Percentiles rank a stretch among this genome's conserved stretches.
These are phyloP conservation scores for Geum urbanum DNA, from an alignment of 306 rosid genomes.

Conservation along the genomic window DNA sequence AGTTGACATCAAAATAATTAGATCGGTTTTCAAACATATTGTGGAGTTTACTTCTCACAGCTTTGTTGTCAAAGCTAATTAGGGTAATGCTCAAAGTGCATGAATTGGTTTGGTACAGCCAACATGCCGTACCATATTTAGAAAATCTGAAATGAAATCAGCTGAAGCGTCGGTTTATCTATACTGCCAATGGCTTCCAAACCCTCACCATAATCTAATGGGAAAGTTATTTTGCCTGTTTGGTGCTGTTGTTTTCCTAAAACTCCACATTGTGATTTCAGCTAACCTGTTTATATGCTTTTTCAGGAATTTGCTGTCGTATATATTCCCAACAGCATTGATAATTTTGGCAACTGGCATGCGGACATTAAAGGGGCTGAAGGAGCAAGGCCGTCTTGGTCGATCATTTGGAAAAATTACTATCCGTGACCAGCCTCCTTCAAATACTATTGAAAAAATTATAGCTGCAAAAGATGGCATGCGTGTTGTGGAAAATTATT, in stretches of 20 bases:
- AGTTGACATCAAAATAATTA: neutral
- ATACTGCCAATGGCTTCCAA: neutral
- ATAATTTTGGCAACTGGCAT: conserved; percentile 63
- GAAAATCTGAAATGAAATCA: neutral
- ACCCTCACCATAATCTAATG: neutral
- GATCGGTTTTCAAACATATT: neutral
- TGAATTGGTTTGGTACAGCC: neutral
- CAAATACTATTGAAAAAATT: conserved; percentile 89
- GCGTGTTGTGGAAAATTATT: conserved; percentile 67
- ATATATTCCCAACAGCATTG: conserved; percentile 61
- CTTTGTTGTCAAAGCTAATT: neutral
- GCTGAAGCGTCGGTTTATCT: neutral
- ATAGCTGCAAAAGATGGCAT: conserved; percentile 92
- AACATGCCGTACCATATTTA: neutral
- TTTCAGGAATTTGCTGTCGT: conserved; percentile 78
- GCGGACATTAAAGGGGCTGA: conserved; percentile 80
- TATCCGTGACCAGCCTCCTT: conserved; percentile 87
- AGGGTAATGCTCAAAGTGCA: neutral
- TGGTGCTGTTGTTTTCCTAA: neutral
- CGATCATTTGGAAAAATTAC: conserved; percentile 75
- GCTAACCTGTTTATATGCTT: conserved; percentile 31
- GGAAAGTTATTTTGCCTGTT: neutral
- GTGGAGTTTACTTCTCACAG: neutral
- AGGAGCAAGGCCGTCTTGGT: conserved; percentile 97
- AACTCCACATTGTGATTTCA: neutral